These are phyloP conservation scores for Tetrastigma voinierianum DNA, from an alignment of 164 flowering plant species.

Conservation along the genomic window DNA sequence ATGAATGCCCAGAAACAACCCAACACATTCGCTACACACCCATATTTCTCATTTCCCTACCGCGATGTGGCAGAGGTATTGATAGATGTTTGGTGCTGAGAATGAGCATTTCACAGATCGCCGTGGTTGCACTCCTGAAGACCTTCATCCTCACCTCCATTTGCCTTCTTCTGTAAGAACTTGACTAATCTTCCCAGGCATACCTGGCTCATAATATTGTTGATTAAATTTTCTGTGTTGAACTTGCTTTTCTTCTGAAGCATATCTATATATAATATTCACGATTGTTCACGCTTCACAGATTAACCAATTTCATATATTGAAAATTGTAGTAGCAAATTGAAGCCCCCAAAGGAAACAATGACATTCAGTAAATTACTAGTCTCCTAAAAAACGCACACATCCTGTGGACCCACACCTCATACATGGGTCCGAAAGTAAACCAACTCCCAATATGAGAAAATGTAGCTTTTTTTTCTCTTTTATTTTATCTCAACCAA, in stretches of 20 bases:
- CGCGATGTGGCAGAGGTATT: conserved; percentile 88
- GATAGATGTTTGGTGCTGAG: conserved; percentile 92
- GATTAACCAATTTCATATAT: too few species aligned
- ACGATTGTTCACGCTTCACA: too few species aligned
- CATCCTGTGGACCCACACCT: background rate
- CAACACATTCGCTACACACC: too few species aligned
- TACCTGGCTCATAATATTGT: background rate
- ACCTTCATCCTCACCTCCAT: background rate
- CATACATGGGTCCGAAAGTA: background rate
- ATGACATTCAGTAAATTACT: background rate
- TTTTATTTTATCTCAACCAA: background rate
- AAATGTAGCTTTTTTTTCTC: conserved; percentile 17
- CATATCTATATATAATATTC: too few species aligned
- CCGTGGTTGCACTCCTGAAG: conserved; percentile 78
- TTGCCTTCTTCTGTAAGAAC: too few species aligned
- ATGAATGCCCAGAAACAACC: conserved; percentile 92
- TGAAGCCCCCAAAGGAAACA: background rate
- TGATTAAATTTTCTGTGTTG: background rate
- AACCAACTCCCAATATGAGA: background rate
- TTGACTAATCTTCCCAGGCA: background rate
- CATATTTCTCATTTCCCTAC: conserved; percentile 85
- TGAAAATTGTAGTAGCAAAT: too few species aligned
- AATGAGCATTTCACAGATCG: conserved; percentile 89
- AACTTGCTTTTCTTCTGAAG: background rate
- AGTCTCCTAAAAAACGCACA: background rate